Evolutionary conservation across 176 grass and related monocot genomes (phyloP), one percentile per base, ranked within the genome.

Genomic region (Thinopyrum elongatum): DNA sequence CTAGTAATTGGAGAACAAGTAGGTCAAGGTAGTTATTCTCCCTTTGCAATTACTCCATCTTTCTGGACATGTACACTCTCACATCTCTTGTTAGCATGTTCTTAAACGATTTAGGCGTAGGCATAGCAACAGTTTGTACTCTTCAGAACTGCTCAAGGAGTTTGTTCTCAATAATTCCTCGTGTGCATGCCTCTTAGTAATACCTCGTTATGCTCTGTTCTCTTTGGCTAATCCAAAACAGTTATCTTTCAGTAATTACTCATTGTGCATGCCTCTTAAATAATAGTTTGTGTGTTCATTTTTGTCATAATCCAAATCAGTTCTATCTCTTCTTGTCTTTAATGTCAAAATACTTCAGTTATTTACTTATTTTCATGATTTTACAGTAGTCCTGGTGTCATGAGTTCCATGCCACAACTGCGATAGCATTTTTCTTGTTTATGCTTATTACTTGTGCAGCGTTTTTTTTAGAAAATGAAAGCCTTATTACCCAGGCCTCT

Each of bases 1-100:
- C 90, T 98, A 41, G 80, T 58, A 76, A 86, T 98, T 84, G 93
- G 93, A 78, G 92, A 95, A 85, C 93, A 95, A 87, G 83, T 98
- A 76, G 96, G 93, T 27, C 93, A 98, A 94, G 96, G 96, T 98
- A 84, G 42, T 49, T 44, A 4, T 83, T 65, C 75, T 80, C 80
- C 63, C 8, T 74, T 33, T 42, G 72, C 4, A 83, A 65, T 58
- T 59, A 27, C 14, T 72, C 34, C 30, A 76, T 81, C 79, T 34
- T 22, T 83, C 15, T 59, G 10, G 53, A 65, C 58, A 71, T 82
- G 28, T 81, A 15, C n/a, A 74, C 41, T 74, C 55, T 34, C 10
- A 34, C 77, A 79, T 22, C 26, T 25, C 25, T 44, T 68, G 33
- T 22, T 85, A 26, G 31, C 41, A 58, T 58, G 2, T 90, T 8